A percentile compares a stretch with the other conserved stretches of the same genome.
These are phyloP conservation scores for Aspergillus sergii DNA, from an alignment of 2,329 filamentous ascomycete genomes.

Conservation along the genomic window DNA sequence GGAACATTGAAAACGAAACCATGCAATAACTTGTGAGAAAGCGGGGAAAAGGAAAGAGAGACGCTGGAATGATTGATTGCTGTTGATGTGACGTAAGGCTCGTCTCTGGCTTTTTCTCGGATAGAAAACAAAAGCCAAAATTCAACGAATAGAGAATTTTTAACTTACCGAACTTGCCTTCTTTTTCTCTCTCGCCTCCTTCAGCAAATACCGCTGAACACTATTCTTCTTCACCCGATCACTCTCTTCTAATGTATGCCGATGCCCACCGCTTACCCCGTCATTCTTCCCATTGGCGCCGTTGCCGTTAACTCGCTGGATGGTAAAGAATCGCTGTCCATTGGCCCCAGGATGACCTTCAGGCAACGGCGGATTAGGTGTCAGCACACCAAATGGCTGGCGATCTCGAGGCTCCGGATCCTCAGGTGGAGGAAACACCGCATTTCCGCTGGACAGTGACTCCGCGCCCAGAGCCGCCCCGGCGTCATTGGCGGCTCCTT, in stretches of 20 bases:
- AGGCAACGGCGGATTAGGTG: conserved; percentile 43
- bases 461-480: conserved; percentile 24
- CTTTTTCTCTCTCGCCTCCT: conserved; percentile 67
- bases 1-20: not conserved
- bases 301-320: conserved; percentile 77
- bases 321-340: conserved; percentile 67
- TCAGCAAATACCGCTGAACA: conserved; percentile 66
- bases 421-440: conserved; percentile 22
- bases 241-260: conserved; percentile 71
- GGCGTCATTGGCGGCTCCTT: conserved; percentile 21
- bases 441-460: conserved; percentile 27
- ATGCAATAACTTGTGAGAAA: not conserved
- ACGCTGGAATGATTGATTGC: not conserved
- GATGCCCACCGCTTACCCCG: conserved; percentile 71
- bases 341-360: conserved; percentile 51
- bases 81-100: conserved; percentile 2
- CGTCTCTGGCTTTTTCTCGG: not conserved
- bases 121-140: not conserved
- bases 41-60: not conserved
- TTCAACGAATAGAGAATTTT: not conserved
- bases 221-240: conserved; percentile 82
- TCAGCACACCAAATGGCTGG: conserved; percentile 48
- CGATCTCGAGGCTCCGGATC: conserved; percentile 16
- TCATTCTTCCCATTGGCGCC: conserved; percentile 73
- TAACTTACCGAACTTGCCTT: conserved; percentile 55